A percentile compares a stretch with the other conserved stretches of the same genome.
Conservation (phyloP, 2,329 filamentous ascomycete genomes). For the Emergomyces orientalis region DNA sequence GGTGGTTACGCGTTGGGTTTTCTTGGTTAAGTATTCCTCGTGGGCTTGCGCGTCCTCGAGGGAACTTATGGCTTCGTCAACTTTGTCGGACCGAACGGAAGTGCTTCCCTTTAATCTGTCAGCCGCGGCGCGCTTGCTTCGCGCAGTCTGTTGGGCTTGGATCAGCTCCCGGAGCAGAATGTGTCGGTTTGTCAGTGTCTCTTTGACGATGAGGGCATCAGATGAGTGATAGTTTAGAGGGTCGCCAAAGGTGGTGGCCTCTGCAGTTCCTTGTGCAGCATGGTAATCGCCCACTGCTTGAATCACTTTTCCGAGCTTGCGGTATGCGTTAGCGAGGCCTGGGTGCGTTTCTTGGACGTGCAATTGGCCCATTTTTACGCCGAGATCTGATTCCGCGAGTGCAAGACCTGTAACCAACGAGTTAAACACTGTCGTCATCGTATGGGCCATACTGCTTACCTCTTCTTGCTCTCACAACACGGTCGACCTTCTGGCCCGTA, state of each 20-base stretch:
- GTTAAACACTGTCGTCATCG: conserved; percentile 8
- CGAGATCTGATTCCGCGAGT: conserved; percentile 84
- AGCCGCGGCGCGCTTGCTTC: conserved; percentile 72
- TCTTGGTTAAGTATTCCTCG: conserved; percentile 72
- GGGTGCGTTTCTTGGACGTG: conserved; percentile 82
- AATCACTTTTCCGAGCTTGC: conserved; percentile 87
- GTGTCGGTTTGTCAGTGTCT: conserved; percentile 94
- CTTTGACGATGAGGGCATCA: conserved; percentile 96
- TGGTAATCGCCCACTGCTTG: conserved; percentile 93
- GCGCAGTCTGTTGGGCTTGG: conserved; percentile 77
- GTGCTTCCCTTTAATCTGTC: conserved; percentile 81
- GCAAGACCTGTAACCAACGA: conserved; percentile 58
- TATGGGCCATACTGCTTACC: conserved; percentile 47
- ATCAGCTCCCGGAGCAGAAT: conserved; percentile 88
- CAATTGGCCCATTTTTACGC: conserved; percentile 79
- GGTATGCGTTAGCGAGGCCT: conserved; percentile 80
- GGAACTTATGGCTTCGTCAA: conserved; percentile 89
- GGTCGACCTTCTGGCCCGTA: conserved; percentile 92
- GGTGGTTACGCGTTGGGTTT: conserved; percentile 78
- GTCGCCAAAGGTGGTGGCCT: conserved; percentile 89
- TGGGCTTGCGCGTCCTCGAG: conserved; percentile 78
- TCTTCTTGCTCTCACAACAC: conserved; percentile 81
- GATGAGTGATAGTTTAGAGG: conserved; percentile 90
- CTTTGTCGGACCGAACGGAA: conserved; percentile 85
- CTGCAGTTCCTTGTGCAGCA: conserved; percentile 89